Conservation (phyloP, 1,139 yeast genomes). For the Nakaseomyces glabratus region DNA sequence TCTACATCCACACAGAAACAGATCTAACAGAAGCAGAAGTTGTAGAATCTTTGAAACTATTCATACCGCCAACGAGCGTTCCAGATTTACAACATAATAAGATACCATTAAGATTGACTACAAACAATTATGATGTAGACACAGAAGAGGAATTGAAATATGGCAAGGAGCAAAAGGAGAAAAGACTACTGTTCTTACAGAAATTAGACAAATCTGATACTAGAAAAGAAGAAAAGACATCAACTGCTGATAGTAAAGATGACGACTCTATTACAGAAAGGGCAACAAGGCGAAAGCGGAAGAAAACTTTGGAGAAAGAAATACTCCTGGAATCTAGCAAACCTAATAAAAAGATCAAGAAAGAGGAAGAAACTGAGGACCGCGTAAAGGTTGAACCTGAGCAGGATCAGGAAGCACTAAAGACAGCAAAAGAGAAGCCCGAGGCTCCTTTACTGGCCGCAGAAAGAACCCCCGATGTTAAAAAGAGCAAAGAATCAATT, state of each 20-base stretch:
- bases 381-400: slow-evolving; percentile 1
- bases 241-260: neutral
- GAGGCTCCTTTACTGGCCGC: neutral
- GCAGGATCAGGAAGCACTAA: slow-evolving; percentile 6
- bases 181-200: slow-evolving; percentile 47
- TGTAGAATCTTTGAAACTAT: slow-evolving; percentile 46
- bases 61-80: slow-evolving; percentile 39
- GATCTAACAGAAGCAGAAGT: slow-evolving; percentile 47
- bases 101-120: slow-evolving; percentile 9
- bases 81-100: slow-evolving; percentile 6
- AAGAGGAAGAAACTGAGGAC: slow-evolving; percentile 8
- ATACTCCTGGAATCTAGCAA: slow-evolving; percentile 4
- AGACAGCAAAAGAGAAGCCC: slow-evolving; percentile 4
- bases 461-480: neutral
- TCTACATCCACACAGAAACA: slow-evolving; percentile 74
- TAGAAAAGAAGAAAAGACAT: neutral
- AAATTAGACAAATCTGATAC: slow-evolving; percentile 7
- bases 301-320: slow-evolving; percentile 6
- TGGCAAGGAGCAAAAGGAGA: slow-evolving; percentile 59
- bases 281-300: neutral
- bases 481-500: slow-evolving; percentile 1
- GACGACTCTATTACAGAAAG: neutral
- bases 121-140: slow-evolving; percentile 35
- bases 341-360: slow-evolving; percentile 5
- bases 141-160: slow-evolving; percentile 61